phyloP scores from a whole-genome alignment of 768 basidiomycete species.

The Lactarius akahatsu region DNA sequence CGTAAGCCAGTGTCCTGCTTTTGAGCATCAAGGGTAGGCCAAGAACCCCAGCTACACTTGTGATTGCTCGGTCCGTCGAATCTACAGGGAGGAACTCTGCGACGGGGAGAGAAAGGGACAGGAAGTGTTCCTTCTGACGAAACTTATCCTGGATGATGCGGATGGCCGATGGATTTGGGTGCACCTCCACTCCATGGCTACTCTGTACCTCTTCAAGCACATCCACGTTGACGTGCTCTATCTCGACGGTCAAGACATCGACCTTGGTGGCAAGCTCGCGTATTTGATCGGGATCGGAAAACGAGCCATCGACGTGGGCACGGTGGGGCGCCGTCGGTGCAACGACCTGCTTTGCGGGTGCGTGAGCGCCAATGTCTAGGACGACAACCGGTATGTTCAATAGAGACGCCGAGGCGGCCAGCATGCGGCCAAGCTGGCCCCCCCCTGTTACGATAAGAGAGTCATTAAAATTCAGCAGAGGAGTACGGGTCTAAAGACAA shows the following conservation, averaged over 20 bases:
- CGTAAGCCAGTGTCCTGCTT: conserved; percentile 92
- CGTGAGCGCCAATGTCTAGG: conserved; percentile 76
- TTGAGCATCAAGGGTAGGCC: conserved; percentile 96
- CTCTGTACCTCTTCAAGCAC: conserved; percentile 64
- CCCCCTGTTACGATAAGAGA: conserved; percentile 58
- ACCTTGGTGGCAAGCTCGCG: conserved; percentile 73
- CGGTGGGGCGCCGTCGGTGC: conserved; percentile 49
- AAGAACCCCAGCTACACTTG: conserved; percentile 52
- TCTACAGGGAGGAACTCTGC: conserved; percentile 63
- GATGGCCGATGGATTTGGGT: conserved; percentile 82
- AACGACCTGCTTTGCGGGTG: conserved; percentile 88
- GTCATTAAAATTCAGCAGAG: conserved; percentile 5
- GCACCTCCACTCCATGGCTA: conserved; percentile 40
- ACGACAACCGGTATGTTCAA: conserved; percentile 81
- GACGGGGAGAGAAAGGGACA: conserved; percentile 49
- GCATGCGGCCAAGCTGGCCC: conserved; percentile 97
- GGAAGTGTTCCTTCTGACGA: conserved; percentile 61
- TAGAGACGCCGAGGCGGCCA: conserved; percentile 84
- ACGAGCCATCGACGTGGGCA: conserved; percentile 84
- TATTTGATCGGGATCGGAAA: conserved; percentile 77
- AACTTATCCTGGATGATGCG: conserved; percentile 79
- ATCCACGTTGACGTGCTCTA: conserved; percentile 88
- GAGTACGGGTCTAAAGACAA: conserved; percentile 8
- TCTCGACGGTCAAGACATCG: conserved; percentile 91
- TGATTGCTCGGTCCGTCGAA: conserved; percentile 49